These are phyloP conservation scores for Curvularia sp. DNA, from an alignment of 2,329 filamentous ascomycete genomes.

Conservation along the genomic window DNA sequence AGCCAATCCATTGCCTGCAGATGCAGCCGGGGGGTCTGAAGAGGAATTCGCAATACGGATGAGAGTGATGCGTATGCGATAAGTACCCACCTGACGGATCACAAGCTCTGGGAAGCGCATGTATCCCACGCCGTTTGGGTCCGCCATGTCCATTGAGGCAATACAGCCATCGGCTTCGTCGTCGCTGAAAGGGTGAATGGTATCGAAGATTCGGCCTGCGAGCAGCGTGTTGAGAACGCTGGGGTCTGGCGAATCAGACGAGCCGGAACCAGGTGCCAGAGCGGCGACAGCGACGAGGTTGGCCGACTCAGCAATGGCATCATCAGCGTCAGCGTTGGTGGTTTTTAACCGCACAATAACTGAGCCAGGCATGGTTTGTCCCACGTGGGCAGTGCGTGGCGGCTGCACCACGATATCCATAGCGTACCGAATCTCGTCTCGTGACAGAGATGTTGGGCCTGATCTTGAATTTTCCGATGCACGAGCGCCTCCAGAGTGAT, in stretches of 20 bases:
- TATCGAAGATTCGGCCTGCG: slow-evolving; percentile 42
- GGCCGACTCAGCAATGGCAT: slow-evolving; percentile 42
- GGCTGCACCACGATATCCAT: slow-evolving; percentile 51
- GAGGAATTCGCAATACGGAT: slow-evolving; percentile 42
- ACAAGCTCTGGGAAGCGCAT: slow-evolving; percentile 48
- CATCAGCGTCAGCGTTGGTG: slow-evolving; percentile 40
- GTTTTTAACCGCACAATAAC: slow-evolving; percentile 46
- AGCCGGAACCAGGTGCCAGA: slow-evolving; percentile 40
- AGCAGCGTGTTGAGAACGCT: slow-evolving; percentile 40
- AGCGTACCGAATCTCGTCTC: slow-evolving; percentile 44
- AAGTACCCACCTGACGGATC: slow-evolving; percentile 48
- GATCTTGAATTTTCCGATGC: slow-evolving; percentile 36
- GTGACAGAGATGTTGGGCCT: slow-evolving; percentile 31
- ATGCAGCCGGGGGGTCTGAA: slow-evolving; percentile 35
- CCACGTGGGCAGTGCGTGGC: slow-evolving; percentile 42
- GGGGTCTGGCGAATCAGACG: slow-evolving; percentile 38
- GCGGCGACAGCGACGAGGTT: slow-evolving; percentile 46
- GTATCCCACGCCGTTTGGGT: slow-evolving; percentile 47
- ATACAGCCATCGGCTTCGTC: slow-evolving; percentile 47
- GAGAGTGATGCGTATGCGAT: slow-evolving; percentile 48
- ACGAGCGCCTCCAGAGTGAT: slow-evolving; percentile 32
- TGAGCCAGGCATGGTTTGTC: slow-evolving; percentile 40
- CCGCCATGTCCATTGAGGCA: slow-evolving; percentile 47
- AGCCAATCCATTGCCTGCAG: slow-evolving; percentile 35
- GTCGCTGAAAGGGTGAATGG: slow-evolving; percentile 47